phyloP scores from a whole-genome alignment of 2,329 filamentous ascomycete genomes.

The Neofusicoccum ribis region DNA sequence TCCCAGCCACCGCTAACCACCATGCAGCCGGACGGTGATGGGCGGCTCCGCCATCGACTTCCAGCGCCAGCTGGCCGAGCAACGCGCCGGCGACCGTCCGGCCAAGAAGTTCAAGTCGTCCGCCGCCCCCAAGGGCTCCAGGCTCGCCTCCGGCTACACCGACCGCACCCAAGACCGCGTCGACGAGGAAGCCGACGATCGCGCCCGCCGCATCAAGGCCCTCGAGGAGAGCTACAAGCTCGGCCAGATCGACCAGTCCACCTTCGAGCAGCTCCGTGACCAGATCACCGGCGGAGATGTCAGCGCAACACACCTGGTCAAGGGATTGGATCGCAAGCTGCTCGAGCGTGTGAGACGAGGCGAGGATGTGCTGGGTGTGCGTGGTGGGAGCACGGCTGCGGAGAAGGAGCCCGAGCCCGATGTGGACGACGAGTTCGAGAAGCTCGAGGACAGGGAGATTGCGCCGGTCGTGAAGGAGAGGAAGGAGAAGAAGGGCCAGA shows the following conservation, averaged over 20 bases:
- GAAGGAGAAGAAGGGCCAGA: conserved; percentile 55
- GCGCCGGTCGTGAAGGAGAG: conserved; percentile 64
- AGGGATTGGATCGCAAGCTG: conserved; percentile 85
- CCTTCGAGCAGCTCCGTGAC: conserved; percentile 71
- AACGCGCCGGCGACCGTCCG: conserved; percentile 45
- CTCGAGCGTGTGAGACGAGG: conserved; percentile 68
- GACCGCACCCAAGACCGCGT: conserved; percentile 72
- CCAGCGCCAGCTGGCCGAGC: conserved; percentile 79
- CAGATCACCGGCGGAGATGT: conserved; percentile 83
- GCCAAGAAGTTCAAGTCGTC: conserved; percentile 72
- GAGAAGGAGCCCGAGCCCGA: conserved; percentile 33
- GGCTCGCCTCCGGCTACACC: conserved; percentile 75
- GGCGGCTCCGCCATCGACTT: conserved; percentile 65
- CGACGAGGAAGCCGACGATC: conserved; percentile 56
- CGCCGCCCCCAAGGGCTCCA: conserved; percentile 78
- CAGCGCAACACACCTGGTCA: conserved; percentile 80
- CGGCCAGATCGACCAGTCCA: conserved; percentile 77
- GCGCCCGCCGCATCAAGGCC: conserved; percentile 68
- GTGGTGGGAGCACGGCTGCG: conserved; percentile 43
- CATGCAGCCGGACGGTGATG: conserved; percentile 63
- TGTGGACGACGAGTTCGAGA: conserved; percentile 50
- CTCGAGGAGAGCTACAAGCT: conserved; percentile 81
- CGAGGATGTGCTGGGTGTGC: conserved; percentile 51
- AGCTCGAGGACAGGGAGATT: conserved; percentile 66
- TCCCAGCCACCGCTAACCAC: not conserved